A percentile compares a stretch with the other conserved stretches of the same genome.
These are phyloP conservation scores for Tylopilus plumbeoviolaceoides DNA, from an alignment of 768 basidiomycete genomes.

Conservation along the genomic window DNA sequence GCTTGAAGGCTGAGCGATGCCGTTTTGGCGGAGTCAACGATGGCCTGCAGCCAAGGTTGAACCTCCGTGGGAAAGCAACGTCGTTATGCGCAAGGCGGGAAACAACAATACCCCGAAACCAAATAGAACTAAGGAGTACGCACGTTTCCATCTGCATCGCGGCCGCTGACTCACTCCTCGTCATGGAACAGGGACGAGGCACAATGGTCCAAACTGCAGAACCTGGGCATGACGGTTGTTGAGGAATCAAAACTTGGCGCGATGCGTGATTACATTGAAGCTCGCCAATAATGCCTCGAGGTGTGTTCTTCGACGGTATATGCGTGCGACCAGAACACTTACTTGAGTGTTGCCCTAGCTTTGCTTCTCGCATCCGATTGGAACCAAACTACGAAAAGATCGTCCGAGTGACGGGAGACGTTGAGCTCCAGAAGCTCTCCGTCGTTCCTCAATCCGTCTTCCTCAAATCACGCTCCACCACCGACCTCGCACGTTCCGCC, in stretches of 20 bases:
- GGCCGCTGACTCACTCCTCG: neutral
- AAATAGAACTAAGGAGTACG: slow-evolving; percentile 74
- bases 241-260: slow-evolving; percentile 87
- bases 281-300: slow-evolving; percentile 76
- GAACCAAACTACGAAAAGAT: slow-evolving; percentile 63
- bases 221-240: slow-evolving; percentile 76
- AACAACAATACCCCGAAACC: slow-evolving; percentile 37
- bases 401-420: slow-evolving; percentile 58
- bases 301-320: slow-evolving; percentile 35
- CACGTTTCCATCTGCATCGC: neutral
- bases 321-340: neutral
- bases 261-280: slow-evolving; percentile 88
- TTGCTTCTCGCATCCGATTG: slow-evolving; percentile 56
- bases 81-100: slow-evolving; percentile 55
- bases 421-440: slow-evolving; percentile 82
- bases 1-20: slow-evolving; percentile 74
- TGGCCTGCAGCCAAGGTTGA: slow-evolving; percentile 49
- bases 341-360: slow-evolving; percentile 39
- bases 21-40: slow-evolving; percentile 69
- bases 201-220: slow-evolving; percentile 73
- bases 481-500: slow-evolving; percentile 38
- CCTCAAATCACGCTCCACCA: slow-evolving; percentile 46
- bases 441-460: slow-evolving; percentile 92
- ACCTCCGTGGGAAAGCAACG: slow-evolving; percentile 68
- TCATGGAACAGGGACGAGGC: slow-evolving; percentile 59